A percentile compares a stretch with the other conserved stretches of the same genome.
These are phyloP conservation scores for Cornus controversa DNA, from an alignment of 148 eudicot species.

Conservation along the genomic window DNA sequence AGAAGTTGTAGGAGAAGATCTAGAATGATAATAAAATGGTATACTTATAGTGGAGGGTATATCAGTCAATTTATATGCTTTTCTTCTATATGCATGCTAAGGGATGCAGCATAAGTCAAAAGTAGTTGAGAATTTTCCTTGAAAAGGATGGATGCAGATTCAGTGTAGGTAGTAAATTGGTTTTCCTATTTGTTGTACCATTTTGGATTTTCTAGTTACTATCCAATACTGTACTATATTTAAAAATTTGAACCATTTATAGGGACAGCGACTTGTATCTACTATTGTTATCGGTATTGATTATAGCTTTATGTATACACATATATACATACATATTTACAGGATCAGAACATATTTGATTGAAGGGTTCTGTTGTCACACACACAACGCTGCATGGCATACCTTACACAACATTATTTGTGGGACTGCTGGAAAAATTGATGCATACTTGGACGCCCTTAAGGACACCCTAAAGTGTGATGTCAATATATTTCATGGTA, in stretches of 20 bases:
- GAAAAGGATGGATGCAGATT: not conserved
- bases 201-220: no score
- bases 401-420: slow-evolving; percentile 89
- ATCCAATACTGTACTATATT: no score
- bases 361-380: slow-evolving; percentile 79
- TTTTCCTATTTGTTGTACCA: not conserved
- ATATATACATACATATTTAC: not conserved
- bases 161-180: no score
- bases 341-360: slow-evolving; percentile 71
- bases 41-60: not conserved
- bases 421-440: slow-evolving; percentile 73
- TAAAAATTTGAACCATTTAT: no score
- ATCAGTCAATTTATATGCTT: not conserved
- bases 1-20: not conserved
- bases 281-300: no score
- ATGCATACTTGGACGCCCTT: slow-evolving; percentile 58
- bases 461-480: slow-evolving; percentile 44
- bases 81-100: not conserved
- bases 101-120: not conserved
- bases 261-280: no score
- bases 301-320: no score
- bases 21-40: no score
- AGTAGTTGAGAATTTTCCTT: not conserved
- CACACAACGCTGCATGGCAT: slow-evolving; percentile 96
- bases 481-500: slow-evolving; percentile 67